Percentiles rank a stretch among this genome's conserved stretches.
Evolutionary conservation across 208 protist species (phyloP).

Genomic region (Leishmania turanica): DNA sequence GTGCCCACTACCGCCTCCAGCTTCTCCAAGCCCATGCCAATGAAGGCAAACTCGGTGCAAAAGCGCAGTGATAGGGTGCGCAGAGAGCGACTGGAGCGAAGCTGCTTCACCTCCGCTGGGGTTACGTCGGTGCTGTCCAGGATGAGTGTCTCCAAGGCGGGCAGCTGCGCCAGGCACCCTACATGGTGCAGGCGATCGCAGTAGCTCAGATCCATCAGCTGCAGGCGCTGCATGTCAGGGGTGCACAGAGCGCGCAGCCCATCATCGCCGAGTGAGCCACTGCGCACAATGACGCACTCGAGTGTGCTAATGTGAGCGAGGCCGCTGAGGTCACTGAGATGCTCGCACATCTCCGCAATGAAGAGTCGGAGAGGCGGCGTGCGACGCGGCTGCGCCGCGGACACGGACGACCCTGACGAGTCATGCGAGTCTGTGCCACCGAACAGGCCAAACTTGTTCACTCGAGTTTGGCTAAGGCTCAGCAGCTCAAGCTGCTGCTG

Average conservation of each 20-base stretch:
- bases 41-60: conserved; percentile 54
- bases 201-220: conserved; percentile 67
- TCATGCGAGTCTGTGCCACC: not conserved
- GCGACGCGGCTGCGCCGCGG: not conserved
- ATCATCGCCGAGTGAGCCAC: conserved; percentile 44
- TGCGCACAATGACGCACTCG: conserved; percentile 60
- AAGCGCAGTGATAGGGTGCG: conserved; percentile 50
- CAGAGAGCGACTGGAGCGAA: conserved; percentile 33
- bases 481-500: conserved; percentile 52
- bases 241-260: conserved; percentile 30
- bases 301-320: conserved; percentile 38
- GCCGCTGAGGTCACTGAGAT: conserved; percentile 40
- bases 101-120: conserved; percentile 34
- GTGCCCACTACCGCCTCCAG: conserved; percentile 32
- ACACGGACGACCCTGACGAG: not conserved
- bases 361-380: conserved; percentile 48
- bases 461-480: conserved; percentile 54
- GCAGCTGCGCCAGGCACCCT: conserved; percentile 34
- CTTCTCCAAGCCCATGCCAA: conserved; percentile 20
- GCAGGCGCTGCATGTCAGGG: conserved; percentile 24
- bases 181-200: conserved; percentile 54
- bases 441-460: conserved; percentile 36
- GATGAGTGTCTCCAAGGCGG: conserved; percentile 45
- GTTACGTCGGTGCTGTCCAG: conserved; percentile 63
- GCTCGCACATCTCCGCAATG: conserved; percentile 58